Percentiles rank a stretch among this genome's conserved stretches.
Evolutionary conservation across 148 eudicot genomes (phyloP).

Genomic region (Mesembryanthemum crystallinum): DNA sequence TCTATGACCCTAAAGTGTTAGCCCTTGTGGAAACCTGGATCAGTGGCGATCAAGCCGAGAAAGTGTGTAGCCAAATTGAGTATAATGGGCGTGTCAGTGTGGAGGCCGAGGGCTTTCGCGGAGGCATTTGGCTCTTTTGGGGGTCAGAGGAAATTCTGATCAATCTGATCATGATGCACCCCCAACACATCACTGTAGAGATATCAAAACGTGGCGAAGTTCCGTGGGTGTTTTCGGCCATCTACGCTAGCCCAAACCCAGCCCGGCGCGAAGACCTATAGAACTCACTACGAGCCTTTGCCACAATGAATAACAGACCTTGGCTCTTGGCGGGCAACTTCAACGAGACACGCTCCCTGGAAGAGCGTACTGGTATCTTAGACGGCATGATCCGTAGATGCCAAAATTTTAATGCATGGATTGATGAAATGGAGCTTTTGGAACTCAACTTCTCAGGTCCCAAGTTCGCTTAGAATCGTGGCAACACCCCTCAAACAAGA

Average conservation of each 20-base stretch:
- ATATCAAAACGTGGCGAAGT: neutral
- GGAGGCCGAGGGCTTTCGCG: neutral
- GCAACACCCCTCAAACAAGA: neutral
- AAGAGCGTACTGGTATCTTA: neutral
- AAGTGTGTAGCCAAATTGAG: no score
- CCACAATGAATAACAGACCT: accelerated
- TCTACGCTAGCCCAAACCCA: neutral
- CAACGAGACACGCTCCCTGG: neutral
- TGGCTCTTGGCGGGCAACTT: neutral
- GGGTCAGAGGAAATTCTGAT: neutral
- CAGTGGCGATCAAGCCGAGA: no score
- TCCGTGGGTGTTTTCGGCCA: neutral
- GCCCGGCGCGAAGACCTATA: neutral
- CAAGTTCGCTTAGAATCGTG: neutral
- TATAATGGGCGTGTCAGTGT: neutral
- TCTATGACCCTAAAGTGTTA: no score
- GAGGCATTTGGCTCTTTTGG: neutral
- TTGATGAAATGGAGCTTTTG: neutral
- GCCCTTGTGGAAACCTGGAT: no score
- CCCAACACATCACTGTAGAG: neutral
- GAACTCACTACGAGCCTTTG: neutral
- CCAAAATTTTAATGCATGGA: neutral
- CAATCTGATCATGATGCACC: neutral
- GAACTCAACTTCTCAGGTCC: neutral
- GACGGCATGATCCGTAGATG: neutral